phyloP scores from a whole-genome alignment of 495 filamentous ascomycete species.

The Talaromyces adpressus region DNA sequence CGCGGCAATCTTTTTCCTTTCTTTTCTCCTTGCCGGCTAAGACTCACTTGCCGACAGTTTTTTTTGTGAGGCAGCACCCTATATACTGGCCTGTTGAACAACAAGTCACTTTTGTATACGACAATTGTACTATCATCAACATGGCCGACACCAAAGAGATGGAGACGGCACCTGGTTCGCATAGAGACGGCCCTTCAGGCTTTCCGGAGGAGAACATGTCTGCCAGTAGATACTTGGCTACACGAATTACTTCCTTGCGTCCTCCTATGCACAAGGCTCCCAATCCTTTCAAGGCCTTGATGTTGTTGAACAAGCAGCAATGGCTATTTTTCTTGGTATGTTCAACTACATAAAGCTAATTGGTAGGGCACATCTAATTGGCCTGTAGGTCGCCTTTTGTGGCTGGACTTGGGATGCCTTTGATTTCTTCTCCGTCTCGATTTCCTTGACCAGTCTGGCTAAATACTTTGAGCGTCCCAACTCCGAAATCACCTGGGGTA shows the following conservation, averaged over 20 bases:
- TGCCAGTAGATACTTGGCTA: constrained; percentile 54
- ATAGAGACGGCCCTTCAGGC: not conserved
- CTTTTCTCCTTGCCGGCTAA: not conserved
- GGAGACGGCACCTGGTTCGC: not conserved
- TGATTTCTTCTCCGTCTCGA: constrained; percentile 85
- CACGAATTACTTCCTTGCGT: constrained; percentile 64
- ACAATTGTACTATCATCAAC: not conserved
- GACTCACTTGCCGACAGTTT: not conserved
- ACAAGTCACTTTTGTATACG: not conserved
- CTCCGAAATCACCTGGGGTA: constrained; percentile 84
- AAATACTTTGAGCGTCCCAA: constrained; percentile 57
- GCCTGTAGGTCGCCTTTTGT: constrained; percentile 47
- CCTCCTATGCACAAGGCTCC: constrained; percentile 72
- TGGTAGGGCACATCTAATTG: constrained; percentile 6
- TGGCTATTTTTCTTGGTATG: constrained; percentile 76
- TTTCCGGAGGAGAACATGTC: constrained; percentile 40
- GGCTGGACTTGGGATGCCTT: constrained; percentile 86
- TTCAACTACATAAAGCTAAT: constrained; percentile 9
- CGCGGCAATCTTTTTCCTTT: not conserved
- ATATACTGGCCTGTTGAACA: not conserved
- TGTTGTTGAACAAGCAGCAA: constrained; percentile 64
- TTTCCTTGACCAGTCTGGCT: constrained; percentile 64
- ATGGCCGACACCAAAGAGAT: not conserved
- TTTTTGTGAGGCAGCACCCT: not conserved
- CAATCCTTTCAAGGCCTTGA: constrained; percentile 68